Evolutionary conservation across 2,329 filamentous ascomycete genomes (phyloP).

Genomic region (Orbilia blumenaviensis): DNA sequence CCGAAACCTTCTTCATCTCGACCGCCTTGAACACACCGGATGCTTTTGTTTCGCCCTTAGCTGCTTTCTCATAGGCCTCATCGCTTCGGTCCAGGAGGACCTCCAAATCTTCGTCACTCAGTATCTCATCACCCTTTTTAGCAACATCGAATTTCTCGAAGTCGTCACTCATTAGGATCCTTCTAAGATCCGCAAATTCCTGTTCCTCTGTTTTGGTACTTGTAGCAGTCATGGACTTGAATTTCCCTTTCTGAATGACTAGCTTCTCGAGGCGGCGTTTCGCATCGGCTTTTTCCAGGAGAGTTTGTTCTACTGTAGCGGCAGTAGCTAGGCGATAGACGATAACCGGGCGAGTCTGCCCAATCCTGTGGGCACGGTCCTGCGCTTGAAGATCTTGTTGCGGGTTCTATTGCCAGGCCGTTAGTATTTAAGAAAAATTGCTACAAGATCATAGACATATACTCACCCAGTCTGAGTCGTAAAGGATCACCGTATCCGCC

Average conservation of each 20-base stretch:
- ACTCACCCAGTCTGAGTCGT: constrained; percentile 70
- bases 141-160: constrained; percentile 70
- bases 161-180: constrained; percentile 76
- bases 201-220: constrained; percentile 68
- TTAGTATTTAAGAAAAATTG: constrained; percentile 13
- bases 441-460: not conserved
- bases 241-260: constrained; percentile 92
- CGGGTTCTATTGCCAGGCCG: constrained; percentile 79
- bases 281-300: constrained; percentile 86
- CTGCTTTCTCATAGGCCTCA: constrained; percentile 67
- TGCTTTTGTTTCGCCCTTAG: constrained; percentile 45
- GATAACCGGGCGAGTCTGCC: constrained; percentile 88
- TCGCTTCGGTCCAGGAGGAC: constrained; percentile 79
- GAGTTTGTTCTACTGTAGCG: constrained; percentile 86
- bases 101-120: constrained; percentile 79
- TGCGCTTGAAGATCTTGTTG: constrained; percentile 97
- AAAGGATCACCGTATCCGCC: constrained; percentile 91
- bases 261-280: constrained; percentile 93
- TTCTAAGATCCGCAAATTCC: constrained; percentile 64
- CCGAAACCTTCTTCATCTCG: constrained; percentile 42
- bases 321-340: constrained; percentile 94
- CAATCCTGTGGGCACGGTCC: constrained; percentile 93
- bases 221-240: constrained; percentile 69
- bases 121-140: constrained; percentile 70
- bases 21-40: constrained; percentile 52